Base-by-base conservation (phyloP, 306 rosid genomes). In the Corylus avellana region DNA sequence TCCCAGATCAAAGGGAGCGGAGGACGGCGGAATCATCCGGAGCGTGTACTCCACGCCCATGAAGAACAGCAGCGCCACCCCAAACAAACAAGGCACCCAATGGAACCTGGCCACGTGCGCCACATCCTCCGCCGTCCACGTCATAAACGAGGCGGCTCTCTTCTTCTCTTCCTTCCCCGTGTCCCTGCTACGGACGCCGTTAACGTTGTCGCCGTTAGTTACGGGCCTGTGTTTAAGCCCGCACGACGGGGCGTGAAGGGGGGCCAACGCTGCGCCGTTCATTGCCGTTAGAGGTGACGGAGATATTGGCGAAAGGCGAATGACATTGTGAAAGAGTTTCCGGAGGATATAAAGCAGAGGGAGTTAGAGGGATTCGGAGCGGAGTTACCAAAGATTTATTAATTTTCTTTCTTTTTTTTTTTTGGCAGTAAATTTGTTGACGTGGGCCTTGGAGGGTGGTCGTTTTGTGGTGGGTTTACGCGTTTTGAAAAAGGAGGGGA, bases 21-120 rank as follows among this genome's bases (percentile, higher is more conserved):
- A 85, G 0, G 96, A 86, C 8, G 94, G 50, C 7, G 98, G 98
- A 0, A 95, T 87, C 98, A 95, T 95, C 16, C n/a, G 85, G 85
- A 92, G 95, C 83, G 98, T 94, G 91, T 94, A 94, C 75, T 94
- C 98, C 48, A 94, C 97, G 73, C 74, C 97, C 97, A 94, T 91
- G 89, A 95, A 95, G 85, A 95, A 91, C 7, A 95, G 73, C 20
- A 95, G 79, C 0, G 91, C 92, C 75, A 86, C 2, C 1, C 85
- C 97, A 78, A 90, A 92, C 22, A 90, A 10, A 39, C 98, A 95
- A 1, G 93, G 98, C 0, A 95, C 56, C 98, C 98, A 86, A 82
- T 95, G 98, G 74, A 81, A 49, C 7, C 72, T 91, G 0, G 88
- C 95, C 86, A 90, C 97, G 92, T 87, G 78, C 16, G 72, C 79